Percentiles rank a stretch among this genome's conserved stretches.
phyloP scores from a whole-genome alignment of 345 rosid genomes.

The Eucalyptus microcorys region DNA sequence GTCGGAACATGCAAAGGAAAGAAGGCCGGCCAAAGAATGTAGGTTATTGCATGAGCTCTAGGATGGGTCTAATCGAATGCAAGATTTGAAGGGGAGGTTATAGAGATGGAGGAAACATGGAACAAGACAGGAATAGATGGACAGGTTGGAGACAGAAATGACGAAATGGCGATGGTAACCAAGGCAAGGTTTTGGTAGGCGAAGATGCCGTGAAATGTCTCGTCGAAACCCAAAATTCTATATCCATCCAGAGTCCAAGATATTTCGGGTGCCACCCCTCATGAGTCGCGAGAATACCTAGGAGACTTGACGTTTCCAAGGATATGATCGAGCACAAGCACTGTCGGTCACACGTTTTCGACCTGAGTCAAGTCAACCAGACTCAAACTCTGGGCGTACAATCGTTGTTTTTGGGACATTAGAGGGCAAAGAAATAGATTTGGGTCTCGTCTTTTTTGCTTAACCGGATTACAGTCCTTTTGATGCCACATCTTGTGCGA shows the following conservation, averaged over 20 bases:
- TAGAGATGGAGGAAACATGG: not conserved
- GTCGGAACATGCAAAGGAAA: not conserved
- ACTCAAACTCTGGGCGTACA: not conserved
- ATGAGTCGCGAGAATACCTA: not conserved
- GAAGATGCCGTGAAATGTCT: not conserved
- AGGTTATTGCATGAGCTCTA: not conserved
- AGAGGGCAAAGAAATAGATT: not conserved
- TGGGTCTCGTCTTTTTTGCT: not conserved
- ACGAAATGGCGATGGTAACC: not conserved
- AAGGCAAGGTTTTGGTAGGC: not conserved
- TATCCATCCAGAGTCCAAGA: not conserved
- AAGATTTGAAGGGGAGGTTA: not conserved
- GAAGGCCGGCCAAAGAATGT: not conserved
- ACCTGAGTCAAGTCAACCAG: not conserved
- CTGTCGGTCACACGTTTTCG: not conserved
- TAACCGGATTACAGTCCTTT: not conserved
- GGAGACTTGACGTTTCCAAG: not conserved
- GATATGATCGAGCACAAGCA: not conserved
- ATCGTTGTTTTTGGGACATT: not conserved
- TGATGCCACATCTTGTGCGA: not conserved
- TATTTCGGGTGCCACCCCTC: not conserved
- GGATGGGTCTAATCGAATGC: not conserved
- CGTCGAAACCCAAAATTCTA: not conserved
- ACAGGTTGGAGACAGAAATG: not conserved
- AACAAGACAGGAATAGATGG: not conserved